Evolutionary conservation across 495 filamentous ascomycete genomes (phyloP).

Genomic region (Bacidia gigantensis): DNA sequence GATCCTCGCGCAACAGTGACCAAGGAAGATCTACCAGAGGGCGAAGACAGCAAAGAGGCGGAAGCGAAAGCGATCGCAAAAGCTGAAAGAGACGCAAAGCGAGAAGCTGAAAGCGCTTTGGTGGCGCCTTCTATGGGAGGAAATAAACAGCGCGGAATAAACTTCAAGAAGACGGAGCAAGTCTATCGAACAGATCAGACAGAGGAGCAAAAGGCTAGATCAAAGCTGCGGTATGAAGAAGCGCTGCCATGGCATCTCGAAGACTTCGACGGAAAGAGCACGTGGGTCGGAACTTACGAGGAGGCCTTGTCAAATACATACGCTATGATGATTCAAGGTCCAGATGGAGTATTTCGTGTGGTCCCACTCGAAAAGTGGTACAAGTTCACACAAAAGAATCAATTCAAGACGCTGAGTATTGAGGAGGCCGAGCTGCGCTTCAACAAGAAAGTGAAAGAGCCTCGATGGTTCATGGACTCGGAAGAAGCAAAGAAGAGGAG

Average conservation of each 20-base stretch:
- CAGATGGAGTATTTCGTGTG: constrained; percentile 55
- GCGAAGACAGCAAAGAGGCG: constrained; percentile 49
- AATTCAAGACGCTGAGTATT: constrained; percentile 64
- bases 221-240: constrained; percentile 82
- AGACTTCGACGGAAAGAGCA: constrained; percentile 85
- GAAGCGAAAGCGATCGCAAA: constrained; percentile 57
- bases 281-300: constrained; percentile 85
- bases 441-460: constrained; percentile 55
- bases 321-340: constrained; percentile 59
- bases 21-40: constrained; percentile 40
- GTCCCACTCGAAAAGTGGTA: constrained; percentile 92
- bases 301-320: constrained; percentile 64
- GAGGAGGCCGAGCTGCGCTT: constrained; percentile 78
- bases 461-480: constrained; percentile 66
- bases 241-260: constrained; percentile 92
- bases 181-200: constrained; percentile 70
- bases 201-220: constrained; percentile 62
- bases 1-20: constrained; percentile 55
- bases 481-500: constrained; percentile 36
- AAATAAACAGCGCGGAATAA: constrained; percentile 43
- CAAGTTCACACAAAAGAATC: constrained; percentile 69
- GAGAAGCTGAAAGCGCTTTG: constrained; percentile 69
- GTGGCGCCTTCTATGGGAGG: constrained; percentile 62
- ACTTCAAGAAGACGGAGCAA: constrained; percentile 51
- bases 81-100: constrained; percentile 66